Conservation (phyloP, 495 filamentous ascomycete genomes). For the Amniculicola lignicola region DNA sequence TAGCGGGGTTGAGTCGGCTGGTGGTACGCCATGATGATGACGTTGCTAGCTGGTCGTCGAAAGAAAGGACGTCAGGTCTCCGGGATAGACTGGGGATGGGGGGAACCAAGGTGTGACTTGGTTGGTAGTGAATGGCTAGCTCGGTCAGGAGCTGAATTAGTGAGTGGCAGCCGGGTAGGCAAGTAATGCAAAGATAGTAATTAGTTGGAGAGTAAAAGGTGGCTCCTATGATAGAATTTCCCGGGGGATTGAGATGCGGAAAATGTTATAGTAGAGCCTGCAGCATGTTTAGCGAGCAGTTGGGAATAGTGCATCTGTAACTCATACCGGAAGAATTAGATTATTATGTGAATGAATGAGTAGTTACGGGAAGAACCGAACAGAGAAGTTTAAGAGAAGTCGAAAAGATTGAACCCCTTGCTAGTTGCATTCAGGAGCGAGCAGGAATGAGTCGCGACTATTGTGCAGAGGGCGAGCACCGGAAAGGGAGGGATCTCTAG, state of each 20-base stretch:
- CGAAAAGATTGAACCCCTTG: constrained; percentile 32
- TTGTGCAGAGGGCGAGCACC: constrained; percentile 24
- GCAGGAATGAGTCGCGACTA: constrained; percentile 33
- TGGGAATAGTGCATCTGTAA: neutral
- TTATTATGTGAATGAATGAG: constrained; percentile 38
- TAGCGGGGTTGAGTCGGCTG: constrained; percentile 40
- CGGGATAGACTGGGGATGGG: constrained; percentile 34
- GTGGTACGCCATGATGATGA: constrained; percentile 65
- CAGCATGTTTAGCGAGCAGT: neutral
- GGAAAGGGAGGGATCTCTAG: constrained; percentile 32
- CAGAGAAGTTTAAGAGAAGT: constrained; percentile 21
- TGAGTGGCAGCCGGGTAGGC: constrained; percentile 56
- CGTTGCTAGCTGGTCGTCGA: constrained; percentile 20
- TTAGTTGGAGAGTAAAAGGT: constrained; percentile 53
- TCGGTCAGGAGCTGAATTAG: constrained; percentile 43
- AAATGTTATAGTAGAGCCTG: constrained; percentile 31
- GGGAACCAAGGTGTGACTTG: constrained; percentile 12
- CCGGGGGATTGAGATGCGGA: constrained; percentile 18
- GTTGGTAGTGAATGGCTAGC: constrained; percentile 33
- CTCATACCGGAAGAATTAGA: constrained; percentile 37
- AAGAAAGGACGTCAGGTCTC: constrained; percentile 44
- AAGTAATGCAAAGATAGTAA: constrained; percentile 55
- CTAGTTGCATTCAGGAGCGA: constrained; percentile 35
- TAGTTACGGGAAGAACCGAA: constrained; percentile 31
- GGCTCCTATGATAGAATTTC: constrained; percentile 33